A percentile compares a stretch with the other conserved stretches of the same genome.
phyloP scores from a whole-genome alignment of 345 rosid species.

The Eucalyptus sp. region DNA sequence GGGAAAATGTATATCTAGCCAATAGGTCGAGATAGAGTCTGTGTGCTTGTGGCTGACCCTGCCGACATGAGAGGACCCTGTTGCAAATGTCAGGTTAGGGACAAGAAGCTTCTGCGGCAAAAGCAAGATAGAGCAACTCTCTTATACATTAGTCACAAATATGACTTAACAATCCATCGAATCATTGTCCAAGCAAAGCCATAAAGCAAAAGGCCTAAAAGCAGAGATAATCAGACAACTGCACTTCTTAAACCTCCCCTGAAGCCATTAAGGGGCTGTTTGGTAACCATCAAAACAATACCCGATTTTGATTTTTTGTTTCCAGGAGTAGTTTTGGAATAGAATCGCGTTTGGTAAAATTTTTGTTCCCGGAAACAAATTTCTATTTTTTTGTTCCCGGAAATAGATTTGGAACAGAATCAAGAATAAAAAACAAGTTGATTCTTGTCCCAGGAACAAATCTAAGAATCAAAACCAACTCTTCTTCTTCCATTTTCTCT shows the following conservation, averaged over 20 bases:
- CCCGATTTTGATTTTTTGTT: too few relatives aligned
- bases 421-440: too few relatives aligned
- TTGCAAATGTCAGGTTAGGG: not conserved
- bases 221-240: not conserved
- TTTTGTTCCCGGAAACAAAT: too few relatives aligned
- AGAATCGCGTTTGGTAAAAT: too few relatives aligned
- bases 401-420: too few relatives aligned
- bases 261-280: not conserved
- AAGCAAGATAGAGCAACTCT: not conserved
- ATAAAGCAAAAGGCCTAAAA: not conserved
- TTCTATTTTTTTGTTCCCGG: too few relatives aligned
- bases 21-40: conserved; percentile 43
- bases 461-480: too few relatives aligned
- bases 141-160: not conserved
- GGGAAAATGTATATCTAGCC: conserved; percentile 17
- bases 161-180: not conserved
- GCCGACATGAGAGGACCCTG: conserved; percentile 35
- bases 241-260: not conserved
- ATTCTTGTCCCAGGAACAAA: too few relatives aligned
- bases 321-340: too few relatives aligned
- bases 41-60: conserved; percentile 41
- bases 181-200: not conserved
- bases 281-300: too few relatives aligned
- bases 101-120: not conserved
- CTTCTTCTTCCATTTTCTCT: too few relatives aligned